Evolutionary conservation across 2,329 filamentous ascomycete genomes (phyloP).

Genomic region (Penicillium sp.): DNA sequence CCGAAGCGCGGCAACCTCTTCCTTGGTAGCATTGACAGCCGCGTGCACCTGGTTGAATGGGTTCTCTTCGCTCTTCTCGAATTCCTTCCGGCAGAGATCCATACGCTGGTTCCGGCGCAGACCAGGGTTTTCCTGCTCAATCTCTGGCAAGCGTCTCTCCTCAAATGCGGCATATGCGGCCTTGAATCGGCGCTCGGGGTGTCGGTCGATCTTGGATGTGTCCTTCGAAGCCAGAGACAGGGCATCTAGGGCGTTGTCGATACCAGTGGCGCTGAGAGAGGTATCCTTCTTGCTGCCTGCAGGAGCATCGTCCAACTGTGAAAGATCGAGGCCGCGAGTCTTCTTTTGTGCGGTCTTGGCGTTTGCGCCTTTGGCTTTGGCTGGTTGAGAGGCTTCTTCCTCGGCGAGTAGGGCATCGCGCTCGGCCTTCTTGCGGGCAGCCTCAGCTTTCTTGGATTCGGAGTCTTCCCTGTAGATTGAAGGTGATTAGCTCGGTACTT

Average conservation of each 20-base stretch:
- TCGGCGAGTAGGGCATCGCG: conserved; percentile 77
- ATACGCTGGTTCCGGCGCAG: conserved; percentile 81
- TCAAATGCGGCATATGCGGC: conserved; percentile 82
- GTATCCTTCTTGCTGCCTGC: conserved; percentile 50
- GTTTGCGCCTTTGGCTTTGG: conserved; percentile 61
- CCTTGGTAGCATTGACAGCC: conserved; percentile 72
- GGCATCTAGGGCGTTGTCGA: conserved; percentile 91
- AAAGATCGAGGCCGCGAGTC: conserved; percentile 69
- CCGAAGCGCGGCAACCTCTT: conserved; percentile 69
- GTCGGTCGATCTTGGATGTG: conserved; percentile 73
- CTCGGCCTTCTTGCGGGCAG: conserved; percentile 86
- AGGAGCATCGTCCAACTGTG: conserved; percentile 66
- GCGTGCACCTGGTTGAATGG: conserved; percentile 85
- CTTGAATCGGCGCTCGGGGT: conserved; percentile 84
- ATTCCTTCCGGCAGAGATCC: conserved; percentile 83
- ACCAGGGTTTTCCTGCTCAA: conserved; percentile 79
- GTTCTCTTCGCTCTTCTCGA: conserved; percentile 91
- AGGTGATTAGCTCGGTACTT: conserved; percentile 1
- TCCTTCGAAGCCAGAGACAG: conserved; percentile 64
- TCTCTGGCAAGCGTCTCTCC: conserved; percentile 76
- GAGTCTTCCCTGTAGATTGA: conserved; percentile 68
- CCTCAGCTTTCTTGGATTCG: conserved; percentile 78
- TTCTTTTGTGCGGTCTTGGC: conserved; percentile 53
- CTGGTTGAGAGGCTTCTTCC: conserved; percentile 70
- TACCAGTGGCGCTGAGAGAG: conserved; percentile 77